Conservation (phyloP, 1,284 basidiomycete species). For the Ceratobasidium sp. region DNA sequence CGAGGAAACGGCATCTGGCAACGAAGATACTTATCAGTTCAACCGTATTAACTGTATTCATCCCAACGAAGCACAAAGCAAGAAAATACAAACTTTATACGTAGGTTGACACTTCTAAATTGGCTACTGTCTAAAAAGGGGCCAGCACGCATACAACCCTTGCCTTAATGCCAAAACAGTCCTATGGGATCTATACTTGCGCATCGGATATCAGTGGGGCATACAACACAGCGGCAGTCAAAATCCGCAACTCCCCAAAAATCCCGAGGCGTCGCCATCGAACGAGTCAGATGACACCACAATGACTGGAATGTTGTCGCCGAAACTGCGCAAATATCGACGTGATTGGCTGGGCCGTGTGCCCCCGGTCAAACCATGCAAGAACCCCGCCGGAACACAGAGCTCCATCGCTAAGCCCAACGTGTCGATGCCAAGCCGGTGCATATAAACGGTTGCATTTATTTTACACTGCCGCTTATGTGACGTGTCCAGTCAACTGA, state of each 20-base stretch:
- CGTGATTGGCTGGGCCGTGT: background rate
- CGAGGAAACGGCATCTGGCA: too few relatives aligned
- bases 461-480: background rate
- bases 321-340: background rate
- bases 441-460: background rate
- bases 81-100: background rate
- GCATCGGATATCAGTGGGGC: background rate
- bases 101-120: too few relatives aligned
- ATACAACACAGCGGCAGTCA: too few relatives aligned
- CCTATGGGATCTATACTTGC: background rate
- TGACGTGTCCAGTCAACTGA: background rate
- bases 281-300: background rate
- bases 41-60: too few relatives aligned
- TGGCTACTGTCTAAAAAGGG: too few relatives aligned
- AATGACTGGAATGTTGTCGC: slow-evolving; percentile 10
- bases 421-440: background rate
- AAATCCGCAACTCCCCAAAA: background rate
- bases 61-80: background rate
- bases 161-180: too few relatives aligned
- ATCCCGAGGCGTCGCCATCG: background rate
- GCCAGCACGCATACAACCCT: too few relatives aligned
- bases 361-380: background rate
- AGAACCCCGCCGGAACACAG: background rate
- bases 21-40: too few relatives aligned
- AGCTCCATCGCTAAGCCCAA: background rate